Evolutionary conservation across 495 filamentous ascomycete species (phyloP).

Genomic region (Opeltia flavorubescens): DNA sequence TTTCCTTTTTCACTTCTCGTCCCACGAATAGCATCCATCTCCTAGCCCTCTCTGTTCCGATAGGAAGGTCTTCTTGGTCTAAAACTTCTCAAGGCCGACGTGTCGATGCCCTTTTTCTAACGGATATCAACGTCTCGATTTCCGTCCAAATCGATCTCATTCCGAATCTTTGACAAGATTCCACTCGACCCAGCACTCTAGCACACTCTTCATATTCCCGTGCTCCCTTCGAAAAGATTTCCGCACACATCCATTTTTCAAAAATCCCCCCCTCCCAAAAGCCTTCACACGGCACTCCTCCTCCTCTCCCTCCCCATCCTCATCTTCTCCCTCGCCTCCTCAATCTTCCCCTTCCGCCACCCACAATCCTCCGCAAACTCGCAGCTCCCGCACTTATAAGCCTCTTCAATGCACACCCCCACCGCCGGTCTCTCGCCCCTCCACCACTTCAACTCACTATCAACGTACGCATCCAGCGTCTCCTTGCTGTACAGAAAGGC

Average conservation of each 20-base stretch:
- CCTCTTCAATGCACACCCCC: conserved; percentile 81
- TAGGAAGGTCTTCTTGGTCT: no score
- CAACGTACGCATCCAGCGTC: conserved; percentile 47
- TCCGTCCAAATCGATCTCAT: no score
- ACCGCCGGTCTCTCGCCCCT: conserved; percentile 56
- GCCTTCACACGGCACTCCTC: conserved; percentile 12
- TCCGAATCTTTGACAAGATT: no score
- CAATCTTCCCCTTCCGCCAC: conserved; percentile 41
- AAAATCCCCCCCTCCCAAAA: not conserved
- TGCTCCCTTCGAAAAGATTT: no score
- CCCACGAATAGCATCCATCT: no score
- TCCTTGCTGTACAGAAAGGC: conserved; percentile 55
- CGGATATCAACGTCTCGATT: no score
- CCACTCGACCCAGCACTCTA: no score
- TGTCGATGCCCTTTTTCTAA: no score
- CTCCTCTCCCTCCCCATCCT: conserved; percentile 10
- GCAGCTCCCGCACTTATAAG: conserved; percentile 70
- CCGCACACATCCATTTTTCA: not conserved
- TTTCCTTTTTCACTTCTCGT: no score
- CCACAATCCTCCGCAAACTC: conserved; percentile 47
- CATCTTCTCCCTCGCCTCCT: conserved; percentile 28
- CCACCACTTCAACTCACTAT: conserved; percentile 73
- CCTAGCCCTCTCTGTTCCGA: no score
- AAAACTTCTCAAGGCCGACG: no score
- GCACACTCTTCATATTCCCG: no score